Conservation (phyloP, 371 early-diverging fungal species). For the Nematocida major region DNA sequence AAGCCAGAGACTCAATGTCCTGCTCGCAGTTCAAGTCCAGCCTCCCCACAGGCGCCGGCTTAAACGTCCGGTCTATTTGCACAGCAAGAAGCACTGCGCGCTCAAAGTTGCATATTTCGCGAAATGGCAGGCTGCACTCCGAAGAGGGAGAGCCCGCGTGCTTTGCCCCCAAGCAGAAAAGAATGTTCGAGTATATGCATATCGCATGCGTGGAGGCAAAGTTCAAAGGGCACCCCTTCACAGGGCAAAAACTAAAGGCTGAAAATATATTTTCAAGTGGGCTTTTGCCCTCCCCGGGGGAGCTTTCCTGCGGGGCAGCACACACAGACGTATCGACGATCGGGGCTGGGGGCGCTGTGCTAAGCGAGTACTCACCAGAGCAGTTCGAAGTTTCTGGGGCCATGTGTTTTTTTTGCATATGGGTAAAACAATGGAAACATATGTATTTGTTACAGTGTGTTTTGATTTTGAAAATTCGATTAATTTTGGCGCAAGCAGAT, state of each 20-base stretch:
- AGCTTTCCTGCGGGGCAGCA: too few relatives aligned
- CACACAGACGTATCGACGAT: too few relatives aligned
- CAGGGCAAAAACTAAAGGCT: background rate
- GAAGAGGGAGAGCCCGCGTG: background rate
- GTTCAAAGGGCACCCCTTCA: background rate
- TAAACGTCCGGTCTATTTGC: background rate
- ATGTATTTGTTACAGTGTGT: constrained; percentile 23
- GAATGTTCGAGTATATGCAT: constrained; percentile 30
- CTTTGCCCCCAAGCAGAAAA: constrained; percentile 18
- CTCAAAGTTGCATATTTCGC: constrained; percentile 33
- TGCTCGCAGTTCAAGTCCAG: constrained; percentile 59
- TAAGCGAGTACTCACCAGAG: too few relatives aligned
- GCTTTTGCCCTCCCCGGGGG: background rate
- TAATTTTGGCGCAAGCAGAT: background rate
- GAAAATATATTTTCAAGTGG: background rate
- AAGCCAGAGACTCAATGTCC: constrained; percentile 58
- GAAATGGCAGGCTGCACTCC: background rate
- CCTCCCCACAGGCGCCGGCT: background rate
- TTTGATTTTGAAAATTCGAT: constrained; percentile 2
- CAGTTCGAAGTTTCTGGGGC: background rate
- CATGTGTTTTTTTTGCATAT: background rate
- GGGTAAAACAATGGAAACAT: constrained; percentile 14
- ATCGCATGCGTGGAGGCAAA: background rate
- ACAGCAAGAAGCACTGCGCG: background rate
- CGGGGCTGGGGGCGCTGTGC: too few relatives aligned